Percentiles rank a stretch among this genome's conserved stretches.
These are phyloP conservation scores for Ustilago nuda DNA, from an alignment of 1,284 basidiomycete genomes.

Conservation along the genomic window DNA sequence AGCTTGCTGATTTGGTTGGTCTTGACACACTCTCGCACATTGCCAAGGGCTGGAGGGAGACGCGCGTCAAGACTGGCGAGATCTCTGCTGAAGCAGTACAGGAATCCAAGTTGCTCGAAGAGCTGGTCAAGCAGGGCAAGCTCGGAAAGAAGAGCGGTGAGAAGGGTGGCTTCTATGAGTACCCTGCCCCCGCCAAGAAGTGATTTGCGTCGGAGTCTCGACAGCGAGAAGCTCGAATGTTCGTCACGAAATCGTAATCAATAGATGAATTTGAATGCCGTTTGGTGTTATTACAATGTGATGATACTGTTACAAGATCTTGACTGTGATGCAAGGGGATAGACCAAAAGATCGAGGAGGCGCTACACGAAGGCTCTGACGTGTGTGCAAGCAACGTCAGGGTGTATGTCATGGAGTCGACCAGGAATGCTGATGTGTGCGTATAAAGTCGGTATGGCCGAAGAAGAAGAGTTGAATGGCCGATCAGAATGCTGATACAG, in stretches of 20 bases:
- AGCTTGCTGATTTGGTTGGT: slow-evolving; percentile 74
- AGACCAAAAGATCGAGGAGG: neutral
- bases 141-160: slow-evolving; percentile 73
- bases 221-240: neutral
- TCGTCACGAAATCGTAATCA: neutral
- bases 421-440: neutral
- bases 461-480: neutral
- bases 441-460: slow-evolving; percentile 7
- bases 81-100: slow-evolving; percentile 72
- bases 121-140: slow-evolving; percentile 73
- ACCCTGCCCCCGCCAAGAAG: slow-evolving; percentile 58
- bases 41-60: slow-evolving; percentile 73
- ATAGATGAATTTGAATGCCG: slow-evolving; percentile 11
- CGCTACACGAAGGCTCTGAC: neutral
- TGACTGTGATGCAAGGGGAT: neutral
- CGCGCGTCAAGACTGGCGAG: slow-evolving; percentile 70
- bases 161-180: slow-evolving; percentile 71
- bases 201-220: slow-evolving; percentile 4
- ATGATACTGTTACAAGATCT: slow-evolving; percentile 6
- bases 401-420: neutral
- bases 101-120: slow-evolving; percentile 71
- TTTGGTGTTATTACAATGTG: neutral
- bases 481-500: neutral
- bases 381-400: neutral
- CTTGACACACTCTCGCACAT: slow-evolving; percentile 72